phyloP scores from a whole-genome alignment of 1,284 basidiomycete genomes.

The Cryptococcus sp. region DNA sequence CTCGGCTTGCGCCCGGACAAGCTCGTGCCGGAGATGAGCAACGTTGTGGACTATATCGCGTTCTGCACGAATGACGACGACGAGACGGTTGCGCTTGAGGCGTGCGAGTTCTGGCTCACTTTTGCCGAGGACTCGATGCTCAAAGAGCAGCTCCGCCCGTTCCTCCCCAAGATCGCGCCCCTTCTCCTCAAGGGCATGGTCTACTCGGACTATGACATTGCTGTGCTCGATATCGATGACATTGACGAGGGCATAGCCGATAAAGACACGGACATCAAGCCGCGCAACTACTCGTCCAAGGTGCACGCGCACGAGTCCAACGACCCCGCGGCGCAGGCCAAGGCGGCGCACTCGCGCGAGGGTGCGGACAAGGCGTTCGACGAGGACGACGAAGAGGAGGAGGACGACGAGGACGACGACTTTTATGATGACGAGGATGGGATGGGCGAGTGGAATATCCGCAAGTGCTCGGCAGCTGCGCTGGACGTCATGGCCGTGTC shows the following conservation, averaged over 20 bases:
- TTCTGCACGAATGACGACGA: conserved; percentile 97
- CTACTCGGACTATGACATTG: conserved; percentile 92
- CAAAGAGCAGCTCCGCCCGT: conserved; percentile 75
- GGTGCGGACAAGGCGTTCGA: conserved; percentile 52
- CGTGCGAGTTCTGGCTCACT: conserved; percentile 99
- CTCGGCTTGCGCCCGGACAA: conserved; percentile 91
- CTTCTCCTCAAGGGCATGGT: conserved; percentile 95
- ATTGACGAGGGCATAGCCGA: conserved; percentile 82
- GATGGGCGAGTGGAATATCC: conserved; percentile 97
- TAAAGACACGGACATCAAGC: conserved; percentile 92
- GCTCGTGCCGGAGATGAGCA: conserved; percentile 90
- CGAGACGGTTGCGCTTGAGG: conserved; percentile 90
- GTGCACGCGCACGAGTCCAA: conserved; percentile 70
- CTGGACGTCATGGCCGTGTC: conserved; percentile 94
- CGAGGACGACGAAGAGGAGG: conserved; percentile 69
- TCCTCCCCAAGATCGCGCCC: conserved; percentile 83
- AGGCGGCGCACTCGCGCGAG: conserved; percentile 33
- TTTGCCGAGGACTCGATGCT: conserved; percentile 94
- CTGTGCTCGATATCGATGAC: conserved; percentile 90
- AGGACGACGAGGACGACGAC: conserved; percentile 77
- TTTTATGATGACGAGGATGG: conserved; percentile 94
- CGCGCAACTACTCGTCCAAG: conserved; percentile 78
- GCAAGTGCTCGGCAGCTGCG: conserved; percentile 97
- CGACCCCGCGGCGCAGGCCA: conserved; percentile 29
- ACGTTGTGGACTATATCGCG: conserved; percentile 97